Base-by-base conservation (phyloP, 495 filamentous ascomycete species). In the Lasiosphaeria miniovina region DNA sequence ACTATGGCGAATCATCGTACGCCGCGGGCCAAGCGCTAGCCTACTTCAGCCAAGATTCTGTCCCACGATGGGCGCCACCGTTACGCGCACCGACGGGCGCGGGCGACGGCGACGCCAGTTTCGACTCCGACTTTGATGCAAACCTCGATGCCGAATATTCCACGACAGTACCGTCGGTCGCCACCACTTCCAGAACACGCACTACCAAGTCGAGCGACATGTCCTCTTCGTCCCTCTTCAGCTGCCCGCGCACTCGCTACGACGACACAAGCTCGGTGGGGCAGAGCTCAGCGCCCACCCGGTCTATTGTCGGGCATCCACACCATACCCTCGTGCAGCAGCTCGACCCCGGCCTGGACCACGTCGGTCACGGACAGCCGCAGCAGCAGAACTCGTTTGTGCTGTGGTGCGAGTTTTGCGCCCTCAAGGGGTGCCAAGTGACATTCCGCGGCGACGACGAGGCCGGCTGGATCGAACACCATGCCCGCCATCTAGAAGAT, bases 381-480 rank as follows among this genome's bases (percentile, higher is more conserved):
- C 24, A 24, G 24, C 24, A 24, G 5, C 43, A 50, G 31, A 24
- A 17, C 14, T 34, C 49, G 0, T 58, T 59, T 24, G 9, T 15
- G 0, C 63, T 80, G 36, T 74, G 74, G 54, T 81, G 78, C 65
- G 77, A 81, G 48, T 75, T 80, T 35, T 46, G 54, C 14, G 63
- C 57, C 4, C 54, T 72, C 11, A 31, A 36, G 0, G 2, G 34
- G 24, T 81, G 78, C 61, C 9, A 54, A 0, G 54, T 35, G 4
- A 63, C 7, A 1, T 82, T 80, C 58, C n/a, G 40, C 5, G 57
- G 71, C 6, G 61, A 71, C 33, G 67, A 82, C 2, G 54, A 55
- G n/a, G 55, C 66, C 2, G 50, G 7, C 5, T 84, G 80, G 80
- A 71, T 80, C 32, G 56, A 74, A 4, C 80, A 84, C 55, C 73